Base-by-base conservation (phyloP, 331 rosid species). In the Dryas integrifolia region DNA sequence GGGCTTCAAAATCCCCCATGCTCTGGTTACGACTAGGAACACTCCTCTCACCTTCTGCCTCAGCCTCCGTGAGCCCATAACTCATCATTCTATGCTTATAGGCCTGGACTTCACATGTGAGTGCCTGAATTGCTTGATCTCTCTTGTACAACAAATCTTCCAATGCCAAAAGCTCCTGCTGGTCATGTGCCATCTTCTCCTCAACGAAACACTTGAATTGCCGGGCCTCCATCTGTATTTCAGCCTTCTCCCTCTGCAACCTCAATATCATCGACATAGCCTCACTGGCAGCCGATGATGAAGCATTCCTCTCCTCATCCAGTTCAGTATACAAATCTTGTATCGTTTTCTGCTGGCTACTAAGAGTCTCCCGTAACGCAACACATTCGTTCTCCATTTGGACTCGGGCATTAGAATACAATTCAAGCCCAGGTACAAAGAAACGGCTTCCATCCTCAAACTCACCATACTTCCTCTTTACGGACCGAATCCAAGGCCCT, bases 221-320 rank as follows among this genome's bases (percentile, higher is more conserved):
- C 10, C 98, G 82, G 7, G 99, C 92, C 81, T 95, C 99, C 99
- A 95, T 85, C 51, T 92, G 96, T 74, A 88, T 78, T 58, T 95
- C 97, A 3, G 99, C 96, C 89, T 95, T 95, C 96, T 95, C 99
- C 72, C 93, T 79, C 85, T 95, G 99, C 92, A 95, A 75, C 84
- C 97, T 92, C 82, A 95, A 63, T 55, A 95, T 95, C 99, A 95
- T 95, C 2, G 96, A 87, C 99, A 95, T 92, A 2, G 99, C 92
- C 85, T 95, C 99, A 26, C 79, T 95, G 0, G 99, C 98, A 4
- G 99, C 99, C 0, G 99, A 80, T 0, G 99, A 85, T 18, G 99
- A 86, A 3, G 99, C 99, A 79, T 82, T 92, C 72, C 99, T 88
- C 86, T 95, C 99, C 85, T 89, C 98, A 52, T 95, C 99, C 83